Percentiles rank a stretch among this genome's conserved stretches.
Evolutionary conservation across 192 early-diverging fungal species (phyloP).

Genomic region (Gaertneriomyces sp.): DNA sequence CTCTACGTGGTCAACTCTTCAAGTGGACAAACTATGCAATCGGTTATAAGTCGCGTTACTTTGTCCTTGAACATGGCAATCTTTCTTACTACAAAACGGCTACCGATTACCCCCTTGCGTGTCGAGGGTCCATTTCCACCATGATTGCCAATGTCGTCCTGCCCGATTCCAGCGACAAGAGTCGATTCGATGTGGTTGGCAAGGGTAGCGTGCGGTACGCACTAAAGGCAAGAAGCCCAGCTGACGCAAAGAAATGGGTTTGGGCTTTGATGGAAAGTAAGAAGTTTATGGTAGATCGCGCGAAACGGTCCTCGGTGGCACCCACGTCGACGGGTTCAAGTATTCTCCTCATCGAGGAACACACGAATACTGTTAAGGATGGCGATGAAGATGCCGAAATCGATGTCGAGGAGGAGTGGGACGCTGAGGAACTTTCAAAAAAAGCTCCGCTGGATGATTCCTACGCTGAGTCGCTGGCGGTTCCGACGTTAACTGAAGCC

Average conservation of each 20-base stretch:
- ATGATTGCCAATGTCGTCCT: conserved; percentile 64
- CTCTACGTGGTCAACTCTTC: conserved; percentile 59
- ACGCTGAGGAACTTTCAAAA: neutral
- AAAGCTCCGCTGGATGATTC: neutral
- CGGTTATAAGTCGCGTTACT: conserved; percentile 78
- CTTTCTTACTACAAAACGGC: conserved; percentile 81
- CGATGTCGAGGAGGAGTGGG: neutral
- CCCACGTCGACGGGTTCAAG: neutral
- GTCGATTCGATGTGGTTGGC: conserved; percentile 73
- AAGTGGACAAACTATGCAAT: conserved; percentile 87
- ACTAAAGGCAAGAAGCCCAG: conserved; percentile 61
- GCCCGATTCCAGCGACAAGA: conserved; percentile 58
- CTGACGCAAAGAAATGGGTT: conserved; percentile 80
- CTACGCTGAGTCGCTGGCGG: too few relatives aligned
- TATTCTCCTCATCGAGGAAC: neutral
- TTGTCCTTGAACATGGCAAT: conserved; percentile 74
- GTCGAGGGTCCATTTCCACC: conserved; percentile 76
- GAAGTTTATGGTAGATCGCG: conserved; percentile 53
- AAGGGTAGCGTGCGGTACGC: conserved; percentile 72
- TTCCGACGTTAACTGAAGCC: too few relatives aligned
- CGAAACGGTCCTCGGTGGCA: conserved; percentile 1
- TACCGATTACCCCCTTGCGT: conserved; percentile 69
- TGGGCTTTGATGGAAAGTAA: conserved; percentile 73
- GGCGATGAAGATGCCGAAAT: neutral
- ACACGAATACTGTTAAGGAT: neutral